These are phyloP conservation scores for Botrytis pseudocinerea DNA, from an alignment of 2,329 filamentous ascomycete species.

Conservation along the genomic window DNA sequence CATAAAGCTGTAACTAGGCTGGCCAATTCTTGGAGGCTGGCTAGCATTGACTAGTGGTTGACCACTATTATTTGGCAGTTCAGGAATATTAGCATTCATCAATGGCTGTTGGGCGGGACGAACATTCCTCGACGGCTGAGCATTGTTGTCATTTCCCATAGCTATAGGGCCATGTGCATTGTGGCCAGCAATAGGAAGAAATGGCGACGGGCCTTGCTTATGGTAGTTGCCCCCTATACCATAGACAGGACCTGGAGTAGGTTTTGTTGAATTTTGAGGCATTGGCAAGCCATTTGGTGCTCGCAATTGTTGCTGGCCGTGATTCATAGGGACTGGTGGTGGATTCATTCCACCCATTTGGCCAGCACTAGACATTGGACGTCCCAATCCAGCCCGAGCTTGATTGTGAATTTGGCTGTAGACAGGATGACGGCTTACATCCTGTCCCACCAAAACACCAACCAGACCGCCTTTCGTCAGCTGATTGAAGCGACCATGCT, in stretches of 20 bases:
- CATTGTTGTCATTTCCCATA: no score
- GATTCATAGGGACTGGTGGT: not conserved
- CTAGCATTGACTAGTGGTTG: not conserved
- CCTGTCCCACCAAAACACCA: not conserved
- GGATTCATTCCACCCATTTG: not conserved
- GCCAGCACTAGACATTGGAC: rapidly evolving
- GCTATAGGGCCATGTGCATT: rapidly evolving
- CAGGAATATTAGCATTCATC: not conserved
- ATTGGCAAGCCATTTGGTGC: rapidly evolving
- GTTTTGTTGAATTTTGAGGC: not conserved
- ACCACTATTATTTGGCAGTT: not conserved
- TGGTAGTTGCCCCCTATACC: not conserved
- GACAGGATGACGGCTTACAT: not conserved
- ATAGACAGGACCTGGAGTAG: not conserved
- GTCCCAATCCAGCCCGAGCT: no score
- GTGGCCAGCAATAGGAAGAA: no score
- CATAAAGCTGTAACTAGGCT: no score
- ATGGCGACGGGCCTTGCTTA: no score
- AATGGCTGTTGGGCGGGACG: no score
- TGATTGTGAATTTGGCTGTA: not conserved
- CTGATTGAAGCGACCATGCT: rapidly evolving
- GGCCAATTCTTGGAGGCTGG: not conserved
- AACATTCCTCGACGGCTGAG: no score
- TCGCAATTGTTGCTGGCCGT: not conserved
- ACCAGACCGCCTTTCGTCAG: not conserved